Conservation (phyloP, 2,329 filamentous ascomycete species). For the Lasiodiplodia sp. region DNA sequence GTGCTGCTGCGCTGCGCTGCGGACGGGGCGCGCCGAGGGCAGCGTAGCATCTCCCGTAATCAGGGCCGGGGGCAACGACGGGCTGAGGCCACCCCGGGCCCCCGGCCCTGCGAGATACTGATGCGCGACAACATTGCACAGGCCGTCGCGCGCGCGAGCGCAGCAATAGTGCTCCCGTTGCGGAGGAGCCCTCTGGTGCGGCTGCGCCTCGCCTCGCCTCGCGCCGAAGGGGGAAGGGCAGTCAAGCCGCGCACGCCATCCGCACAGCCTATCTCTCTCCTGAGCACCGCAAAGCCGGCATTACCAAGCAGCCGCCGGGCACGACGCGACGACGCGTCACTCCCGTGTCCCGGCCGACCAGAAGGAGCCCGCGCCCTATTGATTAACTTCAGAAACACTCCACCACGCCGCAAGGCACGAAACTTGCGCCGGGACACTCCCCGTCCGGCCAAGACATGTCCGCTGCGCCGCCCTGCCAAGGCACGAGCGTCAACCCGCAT, state of each 20-base stretch:
- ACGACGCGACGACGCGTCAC: conserved; percentile 1
- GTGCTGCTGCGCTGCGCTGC: background rate
- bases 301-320: conserved; percentile 13
- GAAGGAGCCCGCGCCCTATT: background rate
- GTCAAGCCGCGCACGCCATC: conserved; percentile 4
- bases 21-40: conserved; percentile 25
- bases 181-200: background rate
- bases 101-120: conserved; percentile 7
- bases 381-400: background rate
- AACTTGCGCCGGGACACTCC: background rate
- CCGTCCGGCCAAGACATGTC: background rate
- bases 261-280: conserved; percentile 21
- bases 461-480: background rate
- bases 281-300: background rate
- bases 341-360: background rate
- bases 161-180: too few species aligned
- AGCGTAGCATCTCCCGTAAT: conserved; percentile 25
- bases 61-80: conserved; percentile 3
- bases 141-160: too few species aligned
- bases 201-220: conserved; percentile 23
- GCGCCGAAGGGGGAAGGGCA: background rate
- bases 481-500: background rate
- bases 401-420: background rate
- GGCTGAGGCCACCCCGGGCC: background rate
- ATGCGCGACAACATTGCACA: background rate